A percentile compares a stretch with the other conserved stretches of the same genome.
Evolutionary conservation across 169 alveolate species (phyloP).

Genomic region (Plasmodium gonderi): DNA sequence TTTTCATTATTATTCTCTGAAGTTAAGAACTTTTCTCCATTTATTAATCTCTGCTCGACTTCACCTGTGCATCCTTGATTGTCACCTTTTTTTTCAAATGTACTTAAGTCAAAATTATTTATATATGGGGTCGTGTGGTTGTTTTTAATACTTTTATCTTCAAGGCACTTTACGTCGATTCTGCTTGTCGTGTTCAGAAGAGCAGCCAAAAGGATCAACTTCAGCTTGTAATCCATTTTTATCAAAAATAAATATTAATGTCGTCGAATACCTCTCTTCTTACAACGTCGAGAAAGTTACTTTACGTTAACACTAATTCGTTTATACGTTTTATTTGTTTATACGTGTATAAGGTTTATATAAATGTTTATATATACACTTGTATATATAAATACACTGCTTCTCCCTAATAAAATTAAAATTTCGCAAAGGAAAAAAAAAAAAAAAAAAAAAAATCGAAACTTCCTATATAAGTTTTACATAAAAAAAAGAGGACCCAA

Average conservation of each 20-base stretch:
- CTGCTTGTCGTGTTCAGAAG: conserved; percentile 1
- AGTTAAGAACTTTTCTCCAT: conserved; percentile 34
- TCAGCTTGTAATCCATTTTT: background rate
- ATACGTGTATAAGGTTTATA: background rate
- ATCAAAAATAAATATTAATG: background rate
- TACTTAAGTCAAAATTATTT: background rate
- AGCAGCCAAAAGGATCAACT: background rate
- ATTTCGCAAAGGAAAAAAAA: background rate
- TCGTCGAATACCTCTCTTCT: background rate
- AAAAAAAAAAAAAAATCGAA: background rate
- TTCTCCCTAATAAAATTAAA: background rate
- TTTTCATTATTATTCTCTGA: background rate
- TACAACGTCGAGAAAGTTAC: background rate
- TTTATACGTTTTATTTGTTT: too few relatives aligned
- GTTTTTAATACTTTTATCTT: background rate
- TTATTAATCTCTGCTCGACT: conserved; percentile 36
- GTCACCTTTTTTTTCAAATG: background rate
- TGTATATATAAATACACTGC: background rate
- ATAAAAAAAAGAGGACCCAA: background rate
- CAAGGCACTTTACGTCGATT: background rate
- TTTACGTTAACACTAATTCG: too few relatives aligned
- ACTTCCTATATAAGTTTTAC: background rate
- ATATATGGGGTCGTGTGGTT: background rate
- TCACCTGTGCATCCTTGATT: conserved; percentile 51
- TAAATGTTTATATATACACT: background rate